These are phyloP conservation scores for Cladophialophora immunda DNA, from an alignment of 2,329 filamentous ascomycete genomes.

Conservation along the genomic window DNA sequence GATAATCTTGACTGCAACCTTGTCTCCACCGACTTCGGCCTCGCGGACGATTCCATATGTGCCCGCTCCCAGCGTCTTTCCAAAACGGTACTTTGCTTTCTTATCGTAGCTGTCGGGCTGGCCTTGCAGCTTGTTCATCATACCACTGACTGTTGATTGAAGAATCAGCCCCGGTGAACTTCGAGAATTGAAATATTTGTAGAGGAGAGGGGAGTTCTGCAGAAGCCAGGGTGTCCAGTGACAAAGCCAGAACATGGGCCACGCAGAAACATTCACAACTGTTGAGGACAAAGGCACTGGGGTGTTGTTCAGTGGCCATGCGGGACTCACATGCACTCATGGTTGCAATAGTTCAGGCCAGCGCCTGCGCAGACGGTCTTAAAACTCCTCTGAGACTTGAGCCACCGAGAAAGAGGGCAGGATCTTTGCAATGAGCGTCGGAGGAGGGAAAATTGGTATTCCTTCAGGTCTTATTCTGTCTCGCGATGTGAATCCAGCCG, in stretches of 20 bases:
- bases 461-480: not conserved
- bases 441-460: not conserved
- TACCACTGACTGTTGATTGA: constrained; percentile 72
- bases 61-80: constrained; percentile 90
- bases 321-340: constrained; percentile 38
- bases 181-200: not conserved
- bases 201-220: not conserved
- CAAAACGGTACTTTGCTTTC: constrained; percentile 95
- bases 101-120: constrained; percentile 99
- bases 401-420: not conserved
- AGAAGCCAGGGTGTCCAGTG: not conserved
- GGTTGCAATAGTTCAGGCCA: constrained; percentile 26
- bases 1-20: constrained; percentile 98
- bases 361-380: constrained; percentile 22
- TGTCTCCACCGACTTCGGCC: constrained; percentile 82
- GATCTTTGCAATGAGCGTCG: not conserved
- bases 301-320: not conserved
- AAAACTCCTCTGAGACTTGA: not conserved
- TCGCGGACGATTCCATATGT: constrained; percentile 99
- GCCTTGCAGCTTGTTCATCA: constrained; percentile 95
- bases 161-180: constrained; percentile 27
- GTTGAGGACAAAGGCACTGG: not conserved
- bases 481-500: constrained; percentile 18
- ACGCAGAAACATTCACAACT: not conserved
- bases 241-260: not conserved